Base-by-base conservation (phyloP, 805 yeast species). In the Kazachstania martiniae region DNA sequence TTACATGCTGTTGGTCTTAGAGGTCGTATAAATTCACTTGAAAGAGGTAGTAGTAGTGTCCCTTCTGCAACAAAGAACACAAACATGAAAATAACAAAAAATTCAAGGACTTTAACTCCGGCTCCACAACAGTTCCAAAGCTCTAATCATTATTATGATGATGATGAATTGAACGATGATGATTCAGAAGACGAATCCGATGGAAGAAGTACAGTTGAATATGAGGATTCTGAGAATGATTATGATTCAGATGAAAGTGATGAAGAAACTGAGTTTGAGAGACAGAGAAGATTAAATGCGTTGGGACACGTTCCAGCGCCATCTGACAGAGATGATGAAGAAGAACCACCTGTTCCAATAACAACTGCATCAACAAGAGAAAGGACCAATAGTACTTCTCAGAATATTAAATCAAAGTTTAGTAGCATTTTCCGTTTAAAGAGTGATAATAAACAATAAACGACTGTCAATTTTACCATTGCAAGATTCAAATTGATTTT, bases 241-340 rank as follows among this genome's bases (percentile, higher is more conserved):
- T 44, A 38, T 8, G 53, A 43, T 13, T 34, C 32, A 17, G 37
- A 26, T 38, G 38, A 36, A 8, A 57, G 40, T 15, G 49, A 37
- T 19, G 42, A 44, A 3, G 87, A 79, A 50, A 77, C 85, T 0
- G 77, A 65, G n/a, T 72, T 74, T 16, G 87, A 80, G 51, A 66
- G 71, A 35, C 61, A 63, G 25, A 68, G 87, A 44, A 65, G 87
- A 37, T 53, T 80, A 35, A 69, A 71, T 4, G 78, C 78, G 0
- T 55, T 72, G 38, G 77, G 78, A 3, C 53, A 56, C 12, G 49
- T 54, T 15, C 46, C 57, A 6, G 62, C 59, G 3, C 55, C 60
- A 18, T 8, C 7, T 19, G 10, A 19, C 21, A 19, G 21, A 7
- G 66, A 63, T 31, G 74, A 70, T 43, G 77, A 72, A 34, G 77